Base-by-base conservation (phyloP, 1,139 yeast genomes). In the Casaregolazyma suthepensis region DNA sequence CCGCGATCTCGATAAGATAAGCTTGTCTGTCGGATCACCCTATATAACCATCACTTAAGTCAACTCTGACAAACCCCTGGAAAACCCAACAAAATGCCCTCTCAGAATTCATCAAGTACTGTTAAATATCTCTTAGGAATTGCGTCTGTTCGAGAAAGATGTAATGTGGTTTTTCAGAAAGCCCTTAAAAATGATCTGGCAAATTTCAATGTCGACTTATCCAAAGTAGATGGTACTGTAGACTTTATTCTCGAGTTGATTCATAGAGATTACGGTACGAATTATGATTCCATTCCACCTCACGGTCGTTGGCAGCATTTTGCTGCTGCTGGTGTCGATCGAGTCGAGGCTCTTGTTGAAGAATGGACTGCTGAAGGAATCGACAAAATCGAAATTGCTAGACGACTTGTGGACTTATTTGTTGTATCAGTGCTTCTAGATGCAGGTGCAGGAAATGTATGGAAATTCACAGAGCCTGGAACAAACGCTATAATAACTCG, bases 231-330 rank as follows among this genome's bases (percentile, higher is more conserved):
- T 15, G 59, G 54, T 0, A 75, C 77, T 44, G 76, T 77, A 18
- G 74, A 71, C 13, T 79, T 66, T 60, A 76, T 80, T 5, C 64
- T 70, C 46, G 61, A 63, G 12, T 70, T 78, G 3, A 66, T 80
- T 48, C 63, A 65, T 26, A 69, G 77, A 43, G 80, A 76, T 56
- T 77, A 73, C 54, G 71, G 69, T 1, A 61, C 65, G 3, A 65
- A 72, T 52, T 73, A 69, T 52, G 59, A 60, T 12, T 53, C 63
- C 1, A 81, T 81, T 51, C 85, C 86, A 2, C 80, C 83, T 12
- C 85, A 81, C 63, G 85, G 85, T 2, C 71, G 86, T 54, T 80
- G 81, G 79, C 84, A 80, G 62, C 85, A 81, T 64, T 74, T 81
- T 60, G 78, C 80, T 57, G 79, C 75, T 22, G 79, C 78, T 23